Percentiles rank a stretch among this genome's conserved stretches.
These are phyloP conservation scores for Fusarium paranaense DNA, from an alignment of 2,329 filamentous ascomycete species.

Conservation along the genomic window DNA sequence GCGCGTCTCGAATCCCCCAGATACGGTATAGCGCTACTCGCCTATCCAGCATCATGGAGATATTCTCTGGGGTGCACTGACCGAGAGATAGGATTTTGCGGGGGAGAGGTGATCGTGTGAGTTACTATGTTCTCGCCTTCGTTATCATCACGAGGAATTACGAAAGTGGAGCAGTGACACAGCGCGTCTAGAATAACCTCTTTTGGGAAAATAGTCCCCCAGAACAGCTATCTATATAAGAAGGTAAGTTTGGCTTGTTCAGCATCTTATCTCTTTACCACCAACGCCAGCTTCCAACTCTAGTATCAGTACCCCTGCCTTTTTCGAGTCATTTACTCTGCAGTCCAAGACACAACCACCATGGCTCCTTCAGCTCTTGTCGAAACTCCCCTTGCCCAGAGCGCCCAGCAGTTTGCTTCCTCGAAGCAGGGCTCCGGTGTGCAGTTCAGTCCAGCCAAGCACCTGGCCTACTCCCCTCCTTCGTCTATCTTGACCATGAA, in stretches of 20 bases:
- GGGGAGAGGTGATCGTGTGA: neutral
- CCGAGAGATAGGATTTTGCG: neutral
- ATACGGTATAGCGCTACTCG: neutral
- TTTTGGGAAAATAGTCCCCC: neutral
- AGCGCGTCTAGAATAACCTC: slow-evolving; percentile 1
- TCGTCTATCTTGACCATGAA: slow-evolving; percentile 33
- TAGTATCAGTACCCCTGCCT: neutral
- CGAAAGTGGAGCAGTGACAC: neutral
- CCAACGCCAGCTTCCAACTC: neutral
- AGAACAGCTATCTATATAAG: neutral
- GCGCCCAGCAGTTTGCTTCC: neutral
- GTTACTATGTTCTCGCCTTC: neutral
- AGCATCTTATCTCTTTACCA: neutral
- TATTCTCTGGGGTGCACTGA: neutral
- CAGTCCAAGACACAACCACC: neutral
- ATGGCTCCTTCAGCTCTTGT: slow-evolving; percentile 28
- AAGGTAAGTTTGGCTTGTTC: neutral
- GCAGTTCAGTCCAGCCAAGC: slow-evolving; percentile 31
- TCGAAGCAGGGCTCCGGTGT: neutral
- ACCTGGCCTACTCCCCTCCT: slow-evolving; percentile 32
- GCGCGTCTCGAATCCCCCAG: slow-evolving; percentile 8
- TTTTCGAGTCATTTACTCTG: neutral
- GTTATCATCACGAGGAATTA: neutral
- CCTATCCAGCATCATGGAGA: neutral
- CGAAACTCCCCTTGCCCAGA: slow-evolving; percentile 3